Base-by-base conservation (phyloP, 2,329 filamentous ascomycete genomes). In the Botryosphaeria dothidea region DNA sequence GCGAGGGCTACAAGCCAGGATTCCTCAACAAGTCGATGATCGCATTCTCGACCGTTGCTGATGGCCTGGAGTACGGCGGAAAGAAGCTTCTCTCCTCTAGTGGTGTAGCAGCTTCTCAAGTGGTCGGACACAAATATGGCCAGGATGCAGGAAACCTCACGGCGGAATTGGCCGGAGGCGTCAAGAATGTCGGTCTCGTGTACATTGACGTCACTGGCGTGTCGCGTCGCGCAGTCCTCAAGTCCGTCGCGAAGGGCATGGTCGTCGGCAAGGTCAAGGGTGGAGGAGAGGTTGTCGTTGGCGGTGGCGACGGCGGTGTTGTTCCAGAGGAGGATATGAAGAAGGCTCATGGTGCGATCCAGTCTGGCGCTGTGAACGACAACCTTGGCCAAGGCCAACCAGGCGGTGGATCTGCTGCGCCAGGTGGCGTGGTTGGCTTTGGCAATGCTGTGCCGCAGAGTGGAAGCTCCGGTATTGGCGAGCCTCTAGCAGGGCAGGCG, bases 181-280 rank as follows among this genome's bases (percentile, higher is more conserved):
- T 97, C 72, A 97, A 95, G 84, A 99, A 98, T 69, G 95, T 98
- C 7, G 95, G 93, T 5, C 84, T 99, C 29, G 95, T 99, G 34
- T 99, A 99, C 75, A 97, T 99, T 67, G 95, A 99, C 71, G 94
- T 96, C 1, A 90, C 93, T 0, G 95, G 95, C 38, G 95, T 99
- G 1, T 96, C 92, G 64, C 85, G 95, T 46, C 88, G 89, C 67
- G 95, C 95, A 0, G 88, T 99, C 48, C 86, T 99, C 74, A 99
- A 97, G 83, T 92, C 90, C 46, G 95, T 98, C 1, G 95, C 93
- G 21, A 97, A 96, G 82, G 77, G 95, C 45, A 98, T 99, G 95
- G 89, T 96, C 0, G 88, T 96, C 4, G 92, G 92, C 38, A 88
- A 88, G 69, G 91, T 94, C 56, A 86, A 87, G 65, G 89, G 89